A percentile compares a stretch with the other conserved stretches of the same genome.
Evolutionary conservation across 139 green algal genomes (phyloP).

Genomic region (Tetraselmis striata): DNA sequence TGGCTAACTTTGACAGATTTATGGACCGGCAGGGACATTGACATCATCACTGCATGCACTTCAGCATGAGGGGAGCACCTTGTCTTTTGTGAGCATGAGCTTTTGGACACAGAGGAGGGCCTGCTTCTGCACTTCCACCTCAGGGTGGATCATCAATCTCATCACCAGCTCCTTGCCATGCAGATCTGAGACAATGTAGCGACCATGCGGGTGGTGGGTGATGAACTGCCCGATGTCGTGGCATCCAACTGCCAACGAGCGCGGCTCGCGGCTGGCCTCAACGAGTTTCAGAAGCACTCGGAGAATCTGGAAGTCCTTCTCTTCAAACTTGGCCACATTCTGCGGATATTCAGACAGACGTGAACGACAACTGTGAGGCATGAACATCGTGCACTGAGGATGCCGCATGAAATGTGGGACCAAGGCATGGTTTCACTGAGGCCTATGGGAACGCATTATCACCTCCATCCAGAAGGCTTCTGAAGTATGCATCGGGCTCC

Average conservation of each 20-base stretch:
- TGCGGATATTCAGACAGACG: too few species aligned
- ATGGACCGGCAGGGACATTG: neutral
- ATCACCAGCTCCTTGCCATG: constrained; percentile 90
- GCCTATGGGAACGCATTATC: too few species aligned
- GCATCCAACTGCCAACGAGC: constrained; percentile 84
- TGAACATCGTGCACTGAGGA: too few species aligned
- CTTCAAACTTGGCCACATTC: constrained; percentile 80
- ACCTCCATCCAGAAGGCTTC: constrained; percentile 51
- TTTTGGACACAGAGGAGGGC: constrained; percentile 89
- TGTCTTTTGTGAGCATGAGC: constrained; percentile 83
- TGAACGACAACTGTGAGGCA: too few species aligned
- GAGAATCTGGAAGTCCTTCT: constrained; percentile 89
- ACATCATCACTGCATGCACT: neutral
- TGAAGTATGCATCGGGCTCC: constrained; percentile 77
- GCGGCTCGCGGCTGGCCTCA: constrained; percentile 59
- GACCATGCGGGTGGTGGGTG: constrained; percentile 61
- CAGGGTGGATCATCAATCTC: constrained; percentile 82
- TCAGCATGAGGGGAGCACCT: constrained; percentile 31
- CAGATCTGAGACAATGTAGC: constrained; percentile 71
- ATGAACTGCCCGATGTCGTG: constrained; percentile 90
- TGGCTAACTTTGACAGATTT: neutral
- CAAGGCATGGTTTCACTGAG: too few species aligned
- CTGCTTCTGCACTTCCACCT: constrained; percentile 87
- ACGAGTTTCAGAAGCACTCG: constrained; percentile 83
- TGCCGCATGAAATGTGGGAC: too few species aligned